phyloP scores from a whole-genome alignment of 441 rosid genomes.

The Mallotus japonicus region DNA sequence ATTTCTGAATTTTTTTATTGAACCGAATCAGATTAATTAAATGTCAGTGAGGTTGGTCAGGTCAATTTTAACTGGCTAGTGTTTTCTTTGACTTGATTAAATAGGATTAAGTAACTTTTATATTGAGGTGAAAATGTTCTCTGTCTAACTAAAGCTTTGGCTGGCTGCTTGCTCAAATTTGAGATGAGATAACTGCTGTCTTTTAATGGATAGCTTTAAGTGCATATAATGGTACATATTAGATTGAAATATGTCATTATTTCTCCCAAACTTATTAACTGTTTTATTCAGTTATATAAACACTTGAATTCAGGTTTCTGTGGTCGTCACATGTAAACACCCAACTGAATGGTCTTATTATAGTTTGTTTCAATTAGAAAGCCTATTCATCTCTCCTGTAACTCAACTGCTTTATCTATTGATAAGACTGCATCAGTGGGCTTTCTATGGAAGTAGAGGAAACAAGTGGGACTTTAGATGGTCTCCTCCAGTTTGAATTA shows the following conservation, averaged over 20 bases:
- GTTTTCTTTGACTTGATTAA: neutral
- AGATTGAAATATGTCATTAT: neutral
- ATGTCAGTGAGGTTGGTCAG: neutral
- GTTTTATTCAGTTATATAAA: neutral
- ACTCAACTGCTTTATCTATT: too few species aligned
- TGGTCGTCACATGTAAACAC: neutral
- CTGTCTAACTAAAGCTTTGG: neutral
- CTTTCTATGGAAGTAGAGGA: neutral
- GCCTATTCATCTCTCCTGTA: too few species aligned
- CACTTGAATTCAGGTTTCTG: neutral
- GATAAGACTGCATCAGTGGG: neutral
- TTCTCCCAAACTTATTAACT: neutral
- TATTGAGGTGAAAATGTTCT: neutral
- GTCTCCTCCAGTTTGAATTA: neutral
- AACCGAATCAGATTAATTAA: neutral
- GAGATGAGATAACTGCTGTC: too few species aligned
- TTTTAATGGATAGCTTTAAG: too few species aligned
- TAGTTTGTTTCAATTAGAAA: neutral
- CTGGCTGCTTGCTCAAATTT: neutral
- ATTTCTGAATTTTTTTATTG: neutral
- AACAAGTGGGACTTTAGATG: neutral
- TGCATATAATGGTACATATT: neutral
- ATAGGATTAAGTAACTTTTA: neutral
- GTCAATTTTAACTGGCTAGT: neutral
- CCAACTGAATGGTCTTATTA: neutral